A percentile compares a stretch with the other conserved stretches of the same genome.
These are phyloP conservation scores for Melanomma pulvis-pyrius DNA, from an alignment of 495 filamentous ascomycete species.

Conservation along the genomic window DNA sequence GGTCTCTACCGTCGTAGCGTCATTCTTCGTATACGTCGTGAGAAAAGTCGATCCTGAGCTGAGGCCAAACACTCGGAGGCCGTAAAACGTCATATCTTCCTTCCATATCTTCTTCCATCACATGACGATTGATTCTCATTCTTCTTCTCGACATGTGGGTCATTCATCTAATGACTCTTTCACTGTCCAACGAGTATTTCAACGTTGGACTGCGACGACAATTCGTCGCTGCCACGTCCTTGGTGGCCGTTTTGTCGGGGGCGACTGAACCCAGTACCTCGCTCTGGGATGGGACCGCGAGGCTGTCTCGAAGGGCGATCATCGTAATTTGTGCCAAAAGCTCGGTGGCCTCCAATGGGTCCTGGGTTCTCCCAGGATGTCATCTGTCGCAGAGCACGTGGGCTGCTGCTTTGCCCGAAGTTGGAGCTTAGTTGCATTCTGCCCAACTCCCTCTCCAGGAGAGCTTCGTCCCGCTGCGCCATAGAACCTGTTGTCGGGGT, in stretches of 20 bases:
- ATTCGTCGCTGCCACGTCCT: slow-evolving; percentile 77
- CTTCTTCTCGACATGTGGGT: slow-evolving; percentile 2
- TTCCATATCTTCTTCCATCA: slow-evolving; percentile 18
- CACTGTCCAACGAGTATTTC: slow-evolving; percentile 51
- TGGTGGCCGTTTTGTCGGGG: slow-evolving; percentile 79
- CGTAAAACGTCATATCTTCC: slow-evolving; percentile 32
- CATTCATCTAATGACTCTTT: background rate
- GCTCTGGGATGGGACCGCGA: slow-evolving; percentile 75
- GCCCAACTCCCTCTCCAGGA: slow-evolving; percentile 69
- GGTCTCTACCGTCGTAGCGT: slow-evolving; percentile 43
- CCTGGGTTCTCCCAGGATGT: slow-evolving; percentile 71
- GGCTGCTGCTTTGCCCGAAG: slow-evolving; percentile 62
- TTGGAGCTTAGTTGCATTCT: slow-evolving; percentile 64
- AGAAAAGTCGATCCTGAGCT: slow-evolving; percentile 28
- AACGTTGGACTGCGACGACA: slow-evolving; percentile 59
- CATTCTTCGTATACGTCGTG: slow-evolving; percentile 45
- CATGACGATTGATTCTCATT: background rate
- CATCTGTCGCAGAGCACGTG: slow-evolving; percentile 65
- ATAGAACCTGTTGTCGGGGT: slow-evolving; percentile 73
- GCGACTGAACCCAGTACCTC: slow-evolving; percentile 71
- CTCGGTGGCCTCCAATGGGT: slow-evolving; percentile 85
- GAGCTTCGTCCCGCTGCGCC: slow-evolving; percentile 64
- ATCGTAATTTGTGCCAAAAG: slow-evolving; percentile 68
- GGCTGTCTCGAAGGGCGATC: slow-evolving; percentile 78
- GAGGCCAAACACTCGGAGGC: slow-evolving; percentile 28